Conservation (phyloP, 176 grass and related monocot species). For the Avena insularis region DNA sequence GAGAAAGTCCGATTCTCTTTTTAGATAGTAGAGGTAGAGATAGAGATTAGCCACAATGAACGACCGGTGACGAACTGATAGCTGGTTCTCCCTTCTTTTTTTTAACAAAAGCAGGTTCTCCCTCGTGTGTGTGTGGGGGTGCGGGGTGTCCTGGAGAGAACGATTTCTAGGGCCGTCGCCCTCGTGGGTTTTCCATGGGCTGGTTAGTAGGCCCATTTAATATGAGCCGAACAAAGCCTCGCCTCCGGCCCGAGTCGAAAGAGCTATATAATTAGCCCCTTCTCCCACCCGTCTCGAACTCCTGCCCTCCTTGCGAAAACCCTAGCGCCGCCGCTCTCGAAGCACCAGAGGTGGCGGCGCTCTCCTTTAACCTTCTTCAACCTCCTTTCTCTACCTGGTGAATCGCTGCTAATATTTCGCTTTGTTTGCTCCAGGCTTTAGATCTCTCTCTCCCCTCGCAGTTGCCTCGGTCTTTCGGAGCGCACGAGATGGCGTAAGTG, state of each 20-base stretch:
- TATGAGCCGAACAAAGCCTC: background rate
- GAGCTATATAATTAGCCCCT: background rate
- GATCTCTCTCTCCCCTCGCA: constrained; percentile 12
- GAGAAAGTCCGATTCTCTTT: no score
- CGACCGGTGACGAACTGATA: no score
- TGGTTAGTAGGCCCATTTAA: background rate
- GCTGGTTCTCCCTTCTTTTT: no score
- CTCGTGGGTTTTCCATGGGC: background rate
- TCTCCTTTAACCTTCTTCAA: background rate
- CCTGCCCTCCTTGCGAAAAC: constrained; percentile 18
- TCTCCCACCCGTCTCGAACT: background rate
- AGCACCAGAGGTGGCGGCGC: constrained; percentile 36
- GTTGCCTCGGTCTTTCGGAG: background rate
- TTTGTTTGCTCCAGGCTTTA: constrained; percentile 7
- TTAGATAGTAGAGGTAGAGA: no score
- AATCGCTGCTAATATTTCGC: constrained; percentile 5
- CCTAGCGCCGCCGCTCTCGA: constrained; percentile 13
- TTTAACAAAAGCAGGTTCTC: no score
- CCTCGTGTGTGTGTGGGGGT: no score
- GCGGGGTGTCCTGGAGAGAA: background rate
- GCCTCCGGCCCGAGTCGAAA: background rate
- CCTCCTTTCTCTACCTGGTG: background rate
- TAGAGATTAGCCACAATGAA: no score
- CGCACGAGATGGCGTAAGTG: constrained; percentile 46
- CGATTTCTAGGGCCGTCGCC: background rate